phyloP scores from a whole-genome alignment of 352 stramenopile genomes.

The Plasmopara muralis region DNA sequence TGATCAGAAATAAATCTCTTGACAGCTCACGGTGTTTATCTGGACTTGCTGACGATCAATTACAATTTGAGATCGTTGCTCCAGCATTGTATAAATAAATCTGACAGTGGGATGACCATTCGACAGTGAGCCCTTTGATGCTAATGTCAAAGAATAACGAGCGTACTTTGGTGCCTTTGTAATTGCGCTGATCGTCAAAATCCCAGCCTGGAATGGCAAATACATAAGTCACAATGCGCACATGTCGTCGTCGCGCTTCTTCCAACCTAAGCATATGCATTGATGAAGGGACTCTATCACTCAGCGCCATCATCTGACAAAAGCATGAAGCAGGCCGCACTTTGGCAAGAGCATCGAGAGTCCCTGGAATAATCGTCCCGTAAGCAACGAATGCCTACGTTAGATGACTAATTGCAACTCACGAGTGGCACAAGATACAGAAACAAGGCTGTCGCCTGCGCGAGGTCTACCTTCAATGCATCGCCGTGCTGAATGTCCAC shows the following conservation, averaged over 20 bases:
- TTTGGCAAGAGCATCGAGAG: constrained; percentile 68
- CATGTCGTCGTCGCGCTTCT: constrained; percentile 43
- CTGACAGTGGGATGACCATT: constrained; percentile 13
- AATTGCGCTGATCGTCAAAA: constrained; percentile 44
- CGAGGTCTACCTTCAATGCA: constrained; percentile 53
- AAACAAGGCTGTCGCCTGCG: constrained; percentile 60
- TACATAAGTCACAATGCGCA: constrained; percentile 79
- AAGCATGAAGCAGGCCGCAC: constrained; percentile 20
- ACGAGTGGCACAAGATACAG: constrained; percentile 79
- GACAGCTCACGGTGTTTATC: background rate
- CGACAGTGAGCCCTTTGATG: background rate
- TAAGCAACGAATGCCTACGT: constrained; percentile 9
- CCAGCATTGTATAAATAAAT: constrained; percentile 56
- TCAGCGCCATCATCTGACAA: background rate
- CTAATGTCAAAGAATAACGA: background rate
- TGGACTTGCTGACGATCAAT: background rate
- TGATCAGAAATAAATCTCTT: background rate
- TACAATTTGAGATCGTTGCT: constrained; percentile 6
- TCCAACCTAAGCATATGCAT: constrained; percentile 38
- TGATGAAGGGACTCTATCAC: background rate
- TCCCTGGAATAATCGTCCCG: constrained; percentile 27
- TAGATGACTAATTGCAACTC: constrained; percentile 8
- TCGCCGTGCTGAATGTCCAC: constrained; percentile 62
- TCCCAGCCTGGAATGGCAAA: constrained; percentile 76
- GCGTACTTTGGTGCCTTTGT: constrained; percentile 80